Evolutionary conservation across 495 filamentous ascomycete species (phyloP).

Genomic region (Cenococcum geophilum): DNA sequence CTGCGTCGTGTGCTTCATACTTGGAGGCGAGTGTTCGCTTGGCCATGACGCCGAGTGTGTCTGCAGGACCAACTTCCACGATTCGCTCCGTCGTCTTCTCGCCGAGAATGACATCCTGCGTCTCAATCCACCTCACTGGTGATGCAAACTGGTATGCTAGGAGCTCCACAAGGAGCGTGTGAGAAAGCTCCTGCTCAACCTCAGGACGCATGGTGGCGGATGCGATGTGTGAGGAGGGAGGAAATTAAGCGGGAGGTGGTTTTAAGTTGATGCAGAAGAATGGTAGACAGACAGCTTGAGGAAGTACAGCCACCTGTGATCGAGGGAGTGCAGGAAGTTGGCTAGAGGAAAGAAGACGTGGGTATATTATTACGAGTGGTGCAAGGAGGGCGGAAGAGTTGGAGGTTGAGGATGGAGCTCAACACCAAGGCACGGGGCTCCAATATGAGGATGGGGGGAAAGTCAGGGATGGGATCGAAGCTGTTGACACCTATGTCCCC

Average conservation of each 20-base stretch:
- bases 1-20: constrained; percentile 98
- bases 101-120: constrained; percentile 96
- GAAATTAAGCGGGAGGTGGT: background rate
- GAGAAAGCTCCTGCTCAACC: constrained; percentile 95
- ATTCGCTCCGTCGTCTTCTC: constrained; percentile 95
- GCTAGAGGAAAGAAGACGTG: background rate
- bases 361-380: background rate
- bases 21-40: constrained; percentile 92
- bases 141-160: constrained; percentile 99
- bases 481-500: constrained; percentile 1
- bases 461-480: background rate
- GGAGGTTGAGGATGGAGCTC: background rate
- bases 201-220: constrained; percentile 81
- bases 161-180: constrained; percentile 95
- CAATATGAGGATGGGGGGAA: constrained; percentile 1
- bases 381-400: too few species aligned
- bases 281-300: background rate
- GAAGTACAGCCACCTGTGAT: too few species aligned
- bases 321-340: background rate
- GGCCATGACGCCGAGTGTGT: constrained; percentile 98
- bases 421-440: background rate
- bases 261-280: background rate
- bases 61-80: constrained; percentile 93
- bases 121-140: constrained; percentile 98
- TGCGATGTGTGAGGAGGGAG: background rate